Evolutionary conservation across 2,329 filamentous ascomycete genomes (phyloP).

Genomic region (Xylaria arbuscula): DNA sequence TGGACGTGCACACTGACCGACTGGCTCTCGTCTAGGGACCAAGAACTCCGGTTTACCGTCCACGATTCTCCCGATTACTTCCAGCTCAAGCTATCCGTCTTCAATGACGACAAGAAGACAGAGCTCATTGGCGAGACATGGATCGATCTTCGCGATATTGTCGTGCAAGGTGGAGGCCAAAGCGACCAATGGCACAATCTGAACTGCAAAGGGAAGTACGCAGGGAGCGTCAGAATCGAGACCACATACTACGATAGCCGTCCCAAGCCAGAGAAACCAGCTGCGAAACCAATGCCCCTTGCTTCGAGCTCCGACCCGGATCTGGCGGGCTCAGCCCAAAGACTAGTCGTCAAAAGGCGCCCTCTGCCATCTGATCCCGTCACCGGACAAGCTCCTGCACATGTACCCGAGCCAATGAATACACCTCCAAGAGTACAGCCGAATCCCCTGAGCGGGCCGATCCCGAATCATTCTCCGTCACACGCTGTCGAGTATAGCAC

Average conservation of each 20-base stretch:
- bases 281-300: conserved; percentile 64
- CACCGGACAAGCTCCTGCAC: conserved; percentile 61
- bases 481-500: conserved; percentile 64
- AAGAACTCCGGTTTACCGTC: conserved; percentile 94
- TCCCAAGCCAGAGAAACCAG: conserved; percentile 79
- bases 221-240: conserved; percentile 93
- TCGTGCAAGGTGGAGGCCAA: conserved; percentile 89
- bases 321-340: conserved; percentile 46
- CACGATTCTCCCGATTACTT: conserved; percentile 98
- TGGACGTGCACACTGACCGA: conserved; percentile 34
- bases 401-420: conserved; percentile 57
- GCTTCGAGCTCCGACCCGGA: conserved; percentile 52
- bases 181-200: conserved; percentile 92
- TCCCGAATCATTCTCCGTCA: conserved; percentile 64
- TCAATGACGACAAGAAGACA: conserved; percentile 98
- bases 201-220: conserved; percentile 91
- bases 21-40: conserved; percentile 74
- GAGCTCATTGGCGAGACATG: conserved; percentile 96
- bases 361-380: conserved; percentile 85
- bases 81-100: conserved; percentile 93
- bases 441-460: conserved; percentile 55
- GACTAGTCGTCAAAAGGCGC: conserved; percentile 79
- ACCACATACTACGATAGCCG: conserved; percentile 95
- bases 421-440: conserved; percentile 61
- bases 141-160: conserved; percentile 83